Base-by-base conservation (phyloP, 352 stramenopile genomes). In the Globisporangium carolinianum region DNA sequence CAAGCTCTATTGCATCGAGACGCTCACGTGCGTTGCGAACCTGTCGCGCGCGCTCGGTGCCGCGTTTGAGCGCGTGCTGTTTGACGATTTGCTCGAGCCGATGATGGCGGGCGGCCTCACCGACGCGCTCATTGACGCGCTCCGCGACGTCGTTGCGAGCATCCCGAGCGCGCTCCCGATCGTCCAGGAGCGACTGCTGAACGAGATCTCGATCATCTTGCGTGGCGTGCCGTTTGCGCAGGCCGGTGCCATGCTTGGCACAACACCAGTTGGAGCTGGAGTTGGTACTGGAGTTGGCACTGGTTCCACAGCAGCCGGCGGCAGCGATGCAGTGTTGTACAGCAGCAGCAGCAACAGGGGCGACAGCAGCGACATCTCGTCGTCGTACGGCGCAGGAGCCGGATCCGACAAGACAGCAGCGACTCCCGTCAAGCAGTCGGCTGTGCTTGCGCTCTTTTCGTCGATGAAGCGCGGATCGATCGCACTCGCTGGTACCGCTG, bases 201-300 rank as follows among this genome's bases (percentile, higher is more conserved):
- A 98, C 59, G 95, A 98, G 61, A 94, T 98, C 24, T 98, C 95
- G n/a, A 79, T 87, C 12, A 97, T 94, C 55, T 70, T 99, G 11
- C 87, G 91, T 32, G 94, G 95, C 10, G 72, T 82, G 7, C 74
- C 83, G 4, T 94, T 94, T 36, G 84, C 69, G 6, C 51, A 76
- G 6, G 74, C 69, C 3, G 73, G 69, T 2, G 63, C 42, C 41
- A 47, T 46, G 7, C 55, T 52, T 43, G 11, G 11, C 39, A 43
- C 39, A 12, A 43, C 39, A 12, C 39, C 39, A 43, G 11, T 8
- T 12, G 39, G 39, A 14, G 24, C 24, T 32, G 24, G 24, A 32
- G 24, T 32, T 32, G 24, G 24, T 32, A 32, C 24, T 32, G 24
- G 24, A 32, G 24, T 32, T 32, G 24, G 24, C 3, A 32, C 24